Percentiles rank a stretch among this genome's conserved stretches.
Conservation (phyloP, 192 early-diverging fungal species). For the Bifiguratus adelaidae region DNA sequence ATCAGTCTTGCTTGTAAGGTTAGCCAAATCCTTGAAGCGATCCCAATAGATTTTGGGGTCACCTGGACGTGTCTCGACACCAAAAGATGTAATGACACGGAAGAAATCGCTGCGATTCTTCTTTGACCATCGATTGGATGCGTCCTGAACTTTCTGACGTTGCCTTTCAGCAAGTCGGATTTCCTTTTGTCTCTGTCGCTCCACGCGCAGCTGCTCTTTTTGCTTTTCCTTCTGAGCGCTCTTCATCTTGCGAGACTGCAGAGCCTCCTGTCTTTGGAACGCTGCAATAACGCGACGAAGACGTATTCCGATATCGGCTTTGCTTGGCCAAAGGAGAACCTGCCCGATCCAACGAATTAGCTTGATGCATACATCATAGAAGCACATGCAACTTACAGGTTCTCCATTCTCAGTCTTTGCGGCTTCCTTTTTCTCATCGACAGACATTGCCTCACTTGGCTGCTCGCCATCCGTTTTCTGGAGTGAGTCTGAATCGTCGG, state of each 20-base stretch:
- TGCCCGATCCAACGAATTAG: too few relatives aligned
- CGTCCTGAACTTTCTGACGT: slow-evolving; percentile 21
- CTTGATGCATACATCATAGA: slow-evolving; percentile 8
- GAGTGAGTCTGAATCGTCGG: too few relatives aligned
- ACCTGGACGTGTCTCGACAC: slow-evolving; percentile 27
- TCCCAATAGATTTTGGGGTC: slow-evolving; percentile 40
- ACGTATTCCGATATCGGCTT: slow-evolving; percentile 49
- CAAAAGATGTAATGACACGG: slow-evolving; percentile 41
- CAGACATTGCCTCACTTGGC: too few relatives aligned
- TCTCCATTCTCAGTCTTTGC: neutral
- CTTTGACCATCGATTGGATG: slow-evolving; percentile 38
- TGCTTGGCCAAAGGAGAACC: slow-evolving; percentile 45
- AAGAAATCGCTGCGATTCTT: slow-evolving; percentile 42
- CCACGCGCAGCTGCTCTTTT: slow-evolving; percentile 21
- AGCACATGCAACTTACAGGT: neutral
- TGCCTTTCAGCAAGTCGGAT: slow-evolving; percentile 27
- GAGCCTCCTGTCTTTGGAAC: slow-evolving; percentile 34
- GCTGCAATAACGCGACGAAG: slow-evolving; percentile 45
- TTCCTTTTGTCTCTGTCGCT: slow-evolving; percentile 29
- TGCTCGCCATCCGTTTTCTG: too few relatives aligned
- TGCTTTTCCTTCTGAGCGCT: slow-evolving; percentile 23
- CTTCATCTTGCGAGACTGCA: slow-evolving; percentile 22
- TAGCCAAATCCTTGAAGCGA: slow-evolving; percentile 57
- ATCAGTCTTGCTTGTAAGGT: slow-evolving; percentile 50
- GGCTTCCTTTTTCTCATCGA: neutral